Base-by-base conservation (phyloP, 805 yeast genomes). In the Myxozyma neotropica region DNA sequence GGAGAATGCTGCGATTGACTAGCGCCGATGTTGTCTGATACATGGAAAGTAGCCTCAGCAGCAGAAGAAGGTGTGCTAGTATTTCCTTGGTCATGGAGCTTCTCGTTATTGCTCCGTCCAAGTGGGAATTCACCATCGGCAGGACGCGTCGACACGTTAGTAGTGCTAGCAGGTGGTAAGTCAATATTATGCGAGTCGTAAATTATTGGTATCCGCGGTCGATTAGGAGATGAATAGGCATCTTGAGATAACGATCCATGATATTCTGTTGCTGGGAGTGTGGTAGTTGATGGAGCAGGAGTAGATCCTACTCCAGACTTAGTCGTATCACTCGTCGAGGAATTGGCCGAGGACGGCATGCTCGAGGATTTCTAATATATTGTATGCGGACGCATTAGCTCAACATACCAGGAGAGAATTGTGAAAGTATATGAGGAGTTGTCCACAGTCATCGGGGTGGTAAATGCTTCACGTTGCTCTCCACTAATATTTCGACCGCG, bases 151-250 rank as follows among this genome's bases (percentile, higher is more conserved):
- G n/a, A n/a, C n/a, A n/a, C n/a, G n/a, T n/a, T n/a, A n/a, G n/a
- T n/a, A n/a, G n/a, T n/a, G n/a, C n/a, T 29, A 10, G 33, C 33
- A 19, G 53, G 53, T 33, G 43, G 46, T 21, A 42, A n/a, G 4
- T 48, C 53, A 24, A 17, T 40, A 6, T 33, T 15, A 36, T 23
- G 8, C 19, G 53, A 48, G 23, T 48, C 53, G 27, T 48, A 48
- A 23, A 48, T 24, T n/a, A 48, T 17, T 15, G 53, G 53, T 12
- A 24, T 24, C 3, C 35, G 43, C 19, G 53, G 53, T 35, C n/a
- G 46, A 2, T 23, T 15, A 1, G 21, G 27, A 3, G 46, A 10
- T 13, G 29, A 8, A 8, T 10, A 23, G 10, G 29, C 10, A 24
- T 42, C 46, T 12, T 23, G 10, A 10, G 43, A 24, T 42, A 24